Base-by-base conservation (phyloP, 805 yeast species). In the Lipomyces spencermartinsiae region DNA sequence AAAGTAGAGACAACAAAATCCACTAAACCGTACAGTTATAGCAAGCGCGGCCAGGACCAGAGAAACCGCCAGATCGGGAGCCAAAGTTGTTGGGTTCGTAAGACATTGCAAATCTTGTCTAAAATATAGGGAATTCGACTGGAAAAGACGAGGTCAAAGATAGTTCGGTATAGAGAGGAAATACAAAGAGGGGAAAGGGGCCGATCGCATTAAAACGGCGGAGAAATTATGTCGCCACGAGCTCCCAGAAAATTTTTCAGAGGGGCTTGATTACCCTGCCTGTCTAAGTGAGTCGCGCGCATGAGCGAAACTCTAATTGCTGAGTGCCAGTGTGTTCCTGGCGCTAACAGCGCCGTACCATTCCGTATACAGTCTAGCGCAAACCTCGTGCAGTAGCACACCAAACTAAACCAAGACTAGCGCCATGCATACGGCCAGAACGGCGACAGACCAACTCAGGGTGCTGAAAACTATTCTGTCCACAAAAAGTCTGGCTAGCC, bases 21-120 rank as follows among this genome's bases (percentile, higher is more conserved):
- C 14, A 51, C 59, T 61, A 66, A 66, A 64, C 68, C 70, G 61
- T 67, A 67, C 71, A 67, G 68, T 67, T 67, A 70, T 67, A 67
- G 65, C 71, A 67, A 37, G 71, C 60, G 66, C 71, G 71, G 51
- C 68, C 68, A 43, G 65, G 59, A 46, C 70, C 71, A 57, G 39
- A 55, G 29, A 54, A 61, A 34, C 64, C 66, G 58, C 66, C 62
- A 4, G 64, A 55, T 29, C 66, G 63, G 51, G 66, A 49, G 43
- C 59, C 59, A 19, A n/a, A 57, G 16, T 19, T 34, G 25, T 31
- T 43, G 33, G 59, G 60, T 55, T 64, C 67, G 67, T 43, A 64
- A 19, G 60, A 53, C 67, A 64, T 64, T 64, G 49, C 55, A 8
- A 8, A n/a, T 33, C 29, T 9, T 22, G 34, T 34, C n/a, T 19